A percentile compares a stretch with the other conserved stretches of the same genome.
Conservation (phyloP, 768 basidiomycete species). For the Tubosaeta sp. region DNA sequence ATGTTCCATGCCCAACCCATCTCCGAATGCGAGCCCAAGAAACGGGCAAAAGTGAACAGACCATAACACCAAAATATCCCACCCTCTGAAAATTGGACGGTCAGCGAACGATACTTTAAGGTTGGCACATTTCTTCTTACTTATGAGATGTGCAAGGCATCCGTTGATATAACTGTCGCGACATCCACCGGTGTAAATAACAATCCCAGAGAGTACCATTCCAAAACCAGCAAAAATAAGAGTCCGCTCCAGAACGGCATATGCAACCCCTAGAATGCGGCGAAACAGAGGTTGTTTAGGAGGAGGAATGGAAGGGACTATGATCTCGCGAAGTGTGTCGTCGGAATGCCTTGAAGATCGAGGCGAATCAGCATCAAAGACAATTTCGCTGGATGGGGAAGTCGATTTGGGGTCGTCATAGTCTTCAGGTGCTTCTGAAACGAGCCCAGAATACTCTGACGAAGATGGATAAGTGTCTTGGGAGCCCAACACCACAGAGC, state of each 20-base stretch:
- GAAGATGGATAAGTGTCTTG: constrained; percentile 26
- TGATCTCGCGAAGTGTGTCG: constrained; percentile 49
- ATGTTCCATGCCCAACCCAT: constrained; percentile 96
- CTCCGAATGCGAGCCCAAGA: constrained; percentile 81
- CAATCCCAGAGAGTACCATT: constrained; percentile 64
- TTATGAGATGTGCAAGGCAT: constrained; percentile 89
- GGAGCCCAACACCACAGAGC: constrained; percentile 49
- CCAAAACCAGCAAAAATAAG: constrained; percentile 72
- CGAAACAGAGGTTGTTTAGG: constrained; percentile 27
- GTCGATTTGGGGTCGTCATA: constrained; percentile 43
- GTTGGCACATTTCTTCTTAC: constrained; percentile 39
- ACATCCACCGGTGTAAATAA: constrained; percentile 85
- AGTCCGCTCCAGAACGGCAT: constrained; percentile 53
- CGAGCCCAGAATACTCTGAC: constrained; percentile 56
- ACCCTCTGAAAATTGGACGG: constrained; percentile 52
- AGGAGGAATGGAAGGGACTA: constrained; percentile 14
- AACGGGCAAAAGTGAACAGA: constrained; percentile 86
- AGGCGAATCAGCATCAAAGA: constrained; percentile 46
- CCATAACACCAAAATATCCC: constrained; percentile 93
- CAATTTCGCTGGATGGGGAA: constrained; percentile 46
- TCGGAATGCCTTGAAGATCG: constrained; percentile 46
- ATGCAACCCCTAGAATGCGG: constrained; percentile 44
- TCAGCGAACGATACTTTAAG: neutral
- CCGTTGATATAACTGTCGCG: constrained; percentile 73
- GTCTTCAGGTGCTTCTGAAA: constrained; percentile 52